Evolutionary conservation across 1,139 yeast species (phyloP), one percentile per base, ranked within the genome.

Genomic region (Yamadazyma buinensis): DNA sequence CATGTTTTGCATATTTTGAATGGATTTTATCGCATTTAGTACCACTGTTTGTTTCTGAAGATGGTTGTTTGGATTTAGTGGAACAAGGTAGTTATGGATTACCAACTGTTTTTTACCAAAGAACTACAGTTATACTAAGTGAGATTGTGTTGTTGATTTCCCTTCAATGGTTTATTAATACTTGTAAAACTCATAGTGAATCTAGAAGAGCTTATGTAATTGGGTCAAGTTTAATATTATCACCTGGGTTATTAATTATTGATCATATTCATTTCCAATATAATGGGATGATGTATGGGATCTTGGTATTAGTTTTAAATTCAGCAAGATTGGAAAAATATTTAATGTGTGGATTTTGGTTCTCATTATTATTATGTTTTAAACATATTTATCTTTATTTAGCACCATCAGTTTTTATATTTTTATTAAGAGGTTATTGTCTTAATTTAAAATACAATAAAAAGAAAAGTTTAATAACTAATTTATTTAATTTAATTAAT

Each of bases 181-280:
- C 77, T 1, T 68, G 81, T 8, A 46, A 45, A 28, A 44, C 52
- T 21, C 55, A 52, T 8, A 63, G 46, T 55, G 68, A 52, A 57
- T 43, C 56, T 10, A 62, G 62, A 47, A 63, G 81, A 33, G 75
- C 84, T 17, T 84, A 80, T 59, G 90, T 87, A 9, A 79, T 84
- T 26, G 94, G 95, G 0, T 77, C 88, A 13, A 82, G 95, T 35
- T 73, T 94, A 30, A 85, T 82, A 2, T 65, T 92, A 17, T 84
- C 95, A 0, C 99, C 99, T 0, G 97, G 96, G 1, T 64, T 90
- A 33, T 61, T 90, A 43, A 78, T 90, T 22, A 81, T 90, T 33
- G 97, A 90, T 55, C 96, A 88, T 57, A 85, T 90, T 25, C 97
- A 90, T 57, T 90, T 90, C 66, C 97, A 90, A 58, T 90, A 90